These are phyloP conservation scores for Austroboletus eburneus DNA, from an alignment of 768 basidiomycete species.

Conservation along the genomic window DNA sequence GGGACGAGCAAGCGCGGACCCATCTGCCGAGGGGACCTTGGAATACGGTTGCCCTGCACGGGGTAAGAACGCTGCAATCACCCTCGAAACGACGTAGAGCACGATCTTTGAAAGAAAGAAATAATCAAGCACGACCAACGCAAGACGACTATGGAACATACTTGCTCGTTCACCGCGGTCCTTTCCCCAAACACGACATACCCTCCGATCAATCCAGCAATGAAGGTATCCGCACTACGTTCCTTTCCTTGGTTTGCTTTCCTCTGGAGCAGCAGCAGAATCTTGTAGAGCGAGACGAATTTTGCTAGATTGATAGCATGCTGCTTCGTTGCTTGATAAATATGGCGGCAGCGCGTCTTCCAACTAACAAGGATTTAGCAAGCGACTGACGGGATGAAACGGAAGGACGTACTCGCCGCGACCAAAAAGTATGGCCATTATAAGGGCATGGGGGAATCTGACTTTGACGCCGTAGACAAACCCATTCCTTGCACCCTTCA, in stretches of 20 bases:
- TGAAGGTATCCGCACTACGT: constrained; percentile 77
- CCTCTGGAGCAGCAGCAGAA: constrained; percentile 75
- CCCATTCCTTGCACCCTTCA: constrained; percentile 93
- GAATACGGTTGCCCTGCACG: constrained; percentile 60
- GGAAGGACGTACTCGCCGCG: constrained; percentile 71
- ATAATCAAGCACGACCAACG: constrained; percentile 2
- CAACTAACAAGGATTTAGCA: constrained; percentile 46
- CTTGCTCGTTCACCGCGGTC: constrained; percentile 90
- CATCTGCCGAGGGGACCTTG: constrained; percentile 37
- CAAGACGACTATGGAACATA: constrained; percentile 33
- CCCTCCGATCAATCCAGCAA: constrained; percentile 90
- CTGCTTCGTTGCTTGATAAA: constrained; percentile 82
- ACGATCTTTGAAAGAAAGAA: constrained; percentile 63
- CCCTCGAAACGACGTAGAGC: constrained; percentile 90
- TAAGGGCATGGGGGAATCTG: constrained; percentile 91
- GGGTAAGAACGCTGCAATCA: constrained; percentile 88
- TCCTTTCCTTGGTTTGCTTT: constrained; percentile 80
- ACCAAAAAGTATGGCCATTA: constrained; percentile 94
- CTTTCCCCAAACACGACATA: constrained; percentile 85
- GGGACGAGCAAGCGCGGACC: constrained; percentile 51
- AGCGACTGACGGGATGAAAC: not conserved
- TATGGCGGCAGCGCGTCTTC: constrained; percentile 58
- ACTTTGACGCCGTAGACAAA: constrained; percentile 90
- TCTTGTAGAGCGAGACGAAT: constrained; percentile 94
- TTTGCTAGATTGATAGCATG: constrained; percentile 91